phyloP scores from a whole-genome alignment of 1,139 yeast species.

The Diutina sp. region DNA sequence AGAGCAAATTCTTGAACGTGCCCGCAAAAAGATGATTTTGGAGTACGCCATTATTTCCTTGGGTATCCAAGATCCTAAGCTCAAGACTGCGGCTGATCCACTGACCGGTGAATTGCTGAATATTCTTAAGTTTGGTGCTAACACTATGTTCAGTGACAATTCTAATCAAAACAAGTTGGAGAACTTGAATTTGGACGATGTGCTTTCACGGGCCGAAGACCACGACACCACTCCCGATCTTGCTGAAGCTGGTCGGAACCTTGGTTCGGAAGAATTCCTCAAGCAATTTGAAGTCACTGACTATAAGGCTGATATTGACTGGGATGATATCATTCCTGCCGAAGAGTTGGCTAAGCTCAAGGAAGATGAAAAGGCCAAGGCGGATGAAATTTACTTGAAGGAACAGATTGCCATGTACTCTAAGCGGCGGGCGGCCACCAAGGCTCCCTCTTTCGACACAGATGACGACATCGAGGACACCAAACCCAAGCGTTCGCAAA shows the following conservation, averaged over 20 bases:
- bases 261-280: conserved; percentile 96
- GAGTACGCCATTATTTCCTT: conserved; percentile 95
- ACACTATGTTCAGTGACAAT: conserved; percentile 88
- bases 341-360: conserved; percentile 82
- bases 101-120: conserved; percentile 57
- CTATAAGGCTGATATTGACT: conserved; percentile 93
- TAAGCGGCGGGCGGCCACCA: conserved; percentile 63
- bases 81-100: conserved; percentile 36
- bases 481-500: background rate
- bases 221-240: conserved; percentile 92
- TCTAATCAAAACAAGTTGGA: conserved; percentile 93
- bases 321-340: conserved; percentile 99
- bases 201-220: conserved; percentile 92
- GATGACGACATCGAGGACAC: conserved; percentile 9
- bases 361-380: conserved; percentile 78
- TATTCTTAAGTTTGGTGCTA: conserved; percentile 95
- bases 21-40: conserved; percentile 93
- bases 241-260: conserved; percentile 67
- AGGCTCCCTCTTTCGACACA: conserved; percentile 7
- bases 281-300: conserved; percentile 97
- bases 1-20: conserved; percentile 92
- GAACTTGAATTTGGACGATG: conserved; percentile 91
- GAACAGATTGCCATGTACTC: conserved; percentile 84
- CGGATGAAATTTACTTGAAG: conserved; percentile 76
- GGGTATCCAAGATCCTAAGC: conserved; percentile 74